phyloP scores from a whole-genome alignment of 176 grass and related monocot species.

The Phyllostachys edulis region DNA sequence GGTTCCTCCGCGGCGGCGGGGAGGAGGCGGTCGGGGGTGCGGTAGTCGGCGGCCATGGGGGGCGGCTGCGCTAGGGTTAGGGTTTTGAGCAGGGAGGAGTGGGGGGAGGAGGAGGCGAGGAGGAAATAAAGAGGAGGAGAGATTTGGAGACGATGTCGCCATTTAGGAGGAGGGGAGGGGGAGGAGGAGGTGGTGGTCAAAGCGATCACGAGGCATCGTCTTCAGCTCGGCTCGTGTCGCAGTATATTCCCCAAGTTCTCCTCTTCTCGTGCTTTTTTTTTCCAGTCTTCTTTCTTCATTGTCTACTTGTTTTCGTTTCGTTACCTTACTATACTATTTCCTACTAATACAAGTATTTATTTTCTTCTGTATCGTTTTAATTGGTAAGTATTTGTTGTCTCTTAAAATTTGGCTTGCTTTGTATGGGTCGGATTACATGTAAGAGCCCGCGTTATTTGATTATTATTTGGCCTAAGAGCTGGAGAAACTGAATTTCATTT shows the following conservation, averaged over 20 bases:
- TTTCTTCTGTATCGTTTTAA: background rate
- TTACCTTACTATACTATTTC: background rate
- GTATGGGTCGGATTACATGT: background rate
- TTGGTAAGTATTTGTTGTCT: background rate
- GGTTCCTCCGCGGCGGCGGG: conserved; percentile 37
- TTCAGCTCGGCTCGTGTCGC: background rate
- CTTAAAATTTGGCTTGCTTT: background rate
- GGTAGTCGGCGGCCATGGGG: conserved; percentile 65
- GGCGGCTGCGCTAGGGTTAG: conserved; percentile 29
- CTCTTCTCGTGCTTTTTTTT: background rate
- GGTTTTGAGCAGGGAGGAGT: conserved; percentile 27
- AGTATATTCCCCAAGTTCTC: conserved; percentile 31
- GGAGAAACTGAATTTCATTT: background rate
- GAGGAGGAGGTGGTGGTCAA: conserved; percentile 43
- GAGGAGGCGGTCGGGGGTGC: conserved; percentile 53
- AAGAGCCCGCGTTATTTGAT: background rate
- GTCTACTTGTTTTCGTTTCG: background rate
- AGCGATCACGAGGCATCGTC: conserved; percentile 37
- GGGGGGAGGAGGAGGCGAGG: conserved; percentile 27
- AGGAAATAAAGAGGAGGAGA: conserved; percentile 39
- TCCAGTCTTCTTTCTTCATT: background rate
- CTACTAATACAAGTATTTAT: background rate
- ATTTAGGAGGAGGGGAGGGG: conserved; percentile 41
- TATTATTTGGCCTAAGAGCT: background rate
- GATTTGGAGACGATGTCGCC: conserved; percentile 43